phyloP scores from a whole-genome alignment of 495 filamentous ascomycete genomes.

The Penicillium longicatenatum region DNA sequence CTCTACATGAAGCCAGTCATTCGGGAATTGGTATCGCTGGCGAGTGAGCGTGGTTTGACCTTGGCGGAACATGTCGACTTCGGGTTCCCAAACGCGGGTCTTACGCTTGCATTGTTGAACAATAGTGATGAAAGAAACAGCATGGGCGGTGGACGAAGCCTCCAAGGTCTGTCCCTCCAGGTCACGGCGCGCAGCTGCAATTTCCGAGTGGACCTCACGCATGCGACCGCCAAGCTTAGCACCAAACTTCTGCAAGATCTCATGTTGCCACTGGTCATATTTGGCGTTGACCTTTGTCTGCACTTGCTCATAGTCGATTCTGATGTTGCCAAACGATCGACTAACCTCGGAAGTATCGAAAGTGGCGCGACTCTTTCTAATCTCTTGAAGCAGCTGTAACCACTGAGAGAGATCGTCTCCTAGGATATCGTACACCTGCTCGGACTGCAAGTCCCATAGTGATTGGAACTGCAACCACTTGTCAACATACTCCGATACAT shows the following conservation, averaged over 20 bases:
- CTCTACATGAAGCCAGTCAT: constrained; percentile 91
- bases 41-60: constrained; percentile 87
- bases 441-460: constrained; percentile 94
- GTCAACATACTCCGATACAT: constrained; percentile 81
- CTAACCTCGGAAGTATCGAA: constrained; percentile 95
- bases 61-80: constrained; percentile 92
- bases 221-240: constrained; percentile 84
- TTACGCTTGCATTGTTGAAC: constrained; percentile 95
- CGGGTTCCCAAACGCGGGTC: constrained; percentile 89
- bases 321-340: constrained; percentile 87
- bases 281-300: constrained; percentile 97
- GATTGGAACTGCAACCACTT: constrained; percentile 99
- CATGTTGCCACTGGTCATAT: constrained; percentile 99
- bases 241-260: constrained; percentile 91
- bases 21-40: constrained; percentile 88
- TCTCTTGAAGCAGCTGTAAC: constrained; percentile 93
- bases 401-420: constrained; percentile 90
- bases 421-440: constrained; percentile 87
- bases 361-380: constrained; percentile 86
- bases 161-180: constrained; percentile 89
- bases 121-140: constrained; percentile 96
- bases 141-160: constrained; percentile 90
- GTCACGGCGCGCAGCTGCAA: constrained; percentile 83
- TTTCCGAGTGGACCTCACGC: constrained; percentile 83
- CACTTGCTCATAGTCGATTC: constrained; percentile 96